Conservation (phyloP, 2,329 filamentous ascomycete genomes). For the Sporothrix schenckii region DNA sequence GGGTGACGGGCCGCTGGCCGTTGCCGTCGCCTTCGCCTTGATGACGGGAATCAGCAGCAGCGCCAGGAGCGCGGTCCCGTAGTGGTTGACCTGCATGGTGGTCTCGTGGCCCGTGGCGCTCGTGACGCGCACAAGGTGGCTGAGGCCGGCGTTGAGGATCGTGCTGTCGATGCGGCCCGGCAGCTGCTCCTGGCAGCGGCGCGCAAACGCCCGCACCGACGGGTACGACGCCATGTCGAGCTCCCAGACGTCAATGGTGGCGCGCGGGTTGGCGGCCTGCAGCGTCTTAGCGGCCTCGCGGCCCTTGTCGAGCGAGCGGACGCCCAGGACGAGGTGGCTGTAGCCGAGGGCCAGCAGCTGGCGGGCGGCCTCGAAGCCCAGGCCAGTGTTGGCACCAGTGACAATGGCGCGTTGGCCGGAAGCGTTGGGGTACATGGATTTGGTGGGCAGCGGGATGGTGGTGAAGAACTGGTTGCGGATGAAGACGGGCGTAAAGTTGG, state of each 20-base stretch:
- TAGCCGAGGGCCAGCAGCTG: conserved; percentile 34
- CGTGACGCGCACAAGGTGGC: conserved; percentile 33
- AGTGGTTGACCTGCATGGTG: conserved; percentile 44
- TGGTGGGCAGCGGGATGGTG: conserved; percentile 31
- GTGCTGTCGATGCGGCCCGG: conserved; percentile 28
- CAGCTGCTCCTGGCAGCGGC: conserved; percentile 23
- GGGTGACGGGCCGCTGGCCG: neutral
- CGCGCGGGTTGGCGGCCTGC: conserved; percentile 27
- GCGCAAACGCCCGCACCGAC: conserved; percentile 44
- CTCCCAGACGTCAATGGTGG: conserved; percentile 44
- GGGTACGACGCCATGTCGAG: conserved; percentile 46
- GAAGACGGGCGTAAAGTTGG: conserved; percentile 28
- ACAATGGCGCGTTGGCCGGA: conserved; percentile 27
- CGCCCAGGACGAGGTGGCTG: conserved; percentile 33
- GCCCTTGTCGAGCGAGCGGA: conserved; percentile 32
- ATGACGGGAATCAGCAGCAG: conserved; percentile 53
- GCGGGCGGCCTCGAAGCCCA: conserved; percentile 33
- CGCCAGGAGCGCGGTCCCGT: conserved; percentile 41
- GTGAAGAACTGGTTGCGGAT: conserved; percentile 33
- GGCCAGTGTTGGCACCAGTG: conserved; percentile 35
- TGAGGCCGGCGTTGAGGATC: conserved; percentile 30
- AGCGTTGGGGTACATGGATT: conserved; percentile 10
- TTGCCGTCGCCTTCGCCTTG: neutral
- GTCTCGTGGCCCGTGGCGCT: conserved; percentile 38
- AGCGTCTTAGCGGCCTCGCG: conserved; percentile 30